phyloP scores from a whole-genome alignment of 2,329 filamentous ascomycete genomes.

The Tolypocladium endophyticum region DNA sequence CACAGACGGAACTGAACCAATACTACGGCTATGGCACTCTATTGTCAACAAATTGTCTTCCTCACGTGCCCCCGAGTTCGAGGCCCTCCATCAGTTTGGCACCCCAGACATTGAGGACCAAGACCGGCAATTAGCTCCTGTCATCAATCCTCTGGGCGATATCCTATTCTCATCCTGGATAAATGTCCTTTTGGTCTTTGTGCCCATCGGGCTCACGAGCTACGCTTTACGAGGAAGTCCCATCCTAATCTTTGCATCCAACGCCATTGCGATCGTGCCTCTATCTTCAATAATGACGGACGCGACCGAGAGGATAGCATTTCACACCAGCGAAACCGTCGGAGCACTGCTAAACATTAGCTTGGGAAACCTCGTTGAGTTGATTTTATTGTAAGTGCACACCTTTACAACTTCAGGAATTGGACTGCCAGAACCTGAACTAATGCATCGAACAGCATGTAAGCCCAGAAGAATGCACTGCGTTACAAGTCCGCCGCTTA shows the following conservation, averaged over 20 bases:
- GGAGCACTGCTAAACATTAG: slow-evolving; percentile 52
- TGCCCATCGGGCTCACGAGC: slow-evolving; percentile 55
- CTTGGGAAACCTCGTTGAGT: slow-evolving; percentile 51
- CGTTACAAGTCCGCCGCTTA: not conserved
- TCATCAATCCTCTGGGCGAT: slow-evolving; percentile 8
- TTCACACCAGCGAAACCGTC: slow-evolving; percentile 44
- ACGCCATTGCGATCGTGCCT: slow-evolving; percentile 50
- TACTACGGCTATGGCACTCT: not conserved
- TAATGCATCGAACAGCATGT: slow-evolving; percentile 17
- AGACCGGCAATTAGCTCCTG: not conserved
- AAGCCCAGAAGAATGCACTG: slow-evolving; percentile 6
- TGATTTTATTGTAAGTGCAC: slow-evolving; percentile 43
- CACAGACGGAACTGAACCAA: not conserved
- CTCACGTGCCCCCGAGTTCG: not conserved
- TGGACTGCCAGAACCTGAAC: not conserved
- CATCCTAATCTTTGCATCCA: slow-evolving; percentile 43
- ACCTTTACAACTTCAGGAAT: slow-evolving; percentile 16
- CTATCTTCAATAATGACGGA: slow-evolving; percentile 46
- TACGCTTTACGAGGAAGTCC: slow-evolving; percentile 28
- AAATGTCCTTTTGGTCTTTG: slow-evolving; percentile 58
- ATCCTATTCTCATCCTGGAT: slow-evolving; percentile 35
- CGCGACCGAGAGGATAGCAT: slow-evolving; percentile 49
- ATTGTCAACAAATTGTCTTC: not conserved
- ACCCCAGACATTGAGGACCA: not conserved
- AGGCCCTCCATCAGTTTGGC: not conserved